A percentile compares a stretch with the other conserved stretches of the same genome.
Conservation (phyloP, 2,329 filamentous ascomycete species). For the Escovopsis sp. region DNA sequence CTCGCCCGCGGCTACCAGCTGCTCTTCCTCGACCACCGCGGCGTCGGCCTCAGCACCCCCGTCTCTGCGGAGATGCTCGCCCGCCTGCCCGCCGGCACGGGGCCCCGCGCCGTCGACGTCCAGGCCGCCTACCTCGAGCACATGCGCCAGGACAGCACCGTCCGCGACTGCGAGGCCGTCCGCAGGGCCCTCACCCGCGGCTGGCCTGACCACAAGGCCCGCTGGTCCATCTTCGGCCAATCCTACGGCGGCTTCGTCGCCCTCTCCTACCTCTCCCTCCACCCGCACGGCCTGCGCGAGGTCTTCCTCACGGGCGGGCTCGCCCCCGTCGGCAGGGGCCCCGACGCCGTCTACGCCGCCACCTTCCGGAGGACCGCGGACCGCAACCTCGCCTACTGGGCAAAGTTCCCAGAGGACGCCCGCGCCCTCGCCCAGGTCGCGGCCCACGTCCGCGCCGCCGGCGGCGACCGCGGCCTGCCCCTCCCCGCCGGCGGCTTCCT, state of each 20-base stretch:
- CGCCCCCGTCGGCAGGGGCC: conserved; percentile 55
- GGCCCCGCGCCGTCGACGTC: conserved; percentile 26
- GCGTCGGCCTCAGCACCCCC: conserved; percentile 72
- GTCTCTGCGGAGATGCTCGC: conserved; percentile 60
- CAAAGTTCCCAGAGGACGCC: conserved; percentile 72
- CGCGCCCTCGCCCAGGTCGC: conserved; percentile 52
- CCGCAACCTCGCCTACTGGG: conserved; percentile 67
- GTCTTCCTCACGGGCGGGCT: conserved; percentile 75
- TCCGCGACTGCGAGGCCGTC: conserved; percentile 78
- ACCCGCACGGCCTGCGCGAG: conserved; percentile 64
- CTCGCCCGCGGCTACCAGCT: conserved; percentile 73
- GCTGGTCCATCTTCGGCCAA: conserved; percentile 81
- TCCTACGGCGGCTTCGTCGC: conserved; percentile 84
- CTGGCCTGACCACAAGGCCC: conserved; percentile 53
- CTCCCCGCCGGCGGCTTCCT: conserved; percentile 61
- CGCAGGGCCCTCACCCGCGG: conserved; percentile 57
- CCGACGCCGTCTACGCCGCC: conserved; percentile 61
- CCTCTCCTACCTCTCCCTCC: conserved; percentile 71
- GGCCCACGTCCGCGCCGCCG: conserved; percentile 45
- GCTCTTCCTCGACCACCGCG: conserved; percentile 79
- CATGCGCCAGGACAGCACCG: conserved; percentile 83
- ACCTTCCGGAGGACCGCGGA: conserved; percentile 55
- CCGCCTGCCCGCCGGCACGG: conserved; percentile 34
- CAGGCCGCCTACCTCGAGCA: conserved; percentile 71
- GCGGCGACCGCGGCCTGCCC: conserved; percentile 29